Base-by-base conservation (phyloP, 495 filamentous ascomycete genomes). In the Neurospora sp. region DNA sequence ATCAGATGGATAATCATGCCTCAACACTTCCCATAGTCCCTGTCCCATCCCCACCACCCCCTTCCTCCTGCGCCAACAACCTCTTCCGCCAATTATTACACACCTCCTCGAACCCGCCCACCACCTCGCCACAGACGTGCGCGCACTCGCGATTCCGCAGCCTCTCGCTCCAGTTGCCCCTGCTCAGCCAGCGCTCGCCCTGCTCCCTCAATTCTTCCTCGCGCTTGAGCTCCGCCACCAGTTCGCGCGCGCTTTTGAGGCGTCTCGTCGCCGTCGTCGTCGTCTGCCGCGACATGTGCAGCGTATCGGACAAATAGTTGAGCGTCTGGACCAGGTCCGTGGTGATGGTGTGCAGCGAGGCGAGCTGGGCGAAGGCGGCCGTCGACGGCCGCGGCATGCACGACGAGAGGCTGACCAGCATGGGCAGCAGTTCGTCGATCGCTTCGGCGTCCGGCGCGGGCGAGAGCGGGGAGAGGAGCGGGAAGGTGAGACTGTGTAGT, bases 261-360 rank as follows among this genome's bases (percentile, higher is more conserved):
- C 92, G 84, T 39, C 96, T 86, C 5, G 91, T 89, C 12, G 96
- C 96, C 0, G 90, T 90, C 2, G 89, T 90, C 2, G 92, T 94
- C 0, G 92, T 90, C 79, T 99, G 96, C 4, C 93, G 89, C n/a
- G 89, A 91, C 90, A 98, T 97, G 81, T 98, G 94, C 27, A 98
- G 86, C 0, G 92, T 94, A 79, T 99, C 96, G n/a, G 92, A 91
- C 8, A 99, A 86, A 76, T 92, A 89, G 73, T 92, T 92, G 62
- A 99, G 90, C 3, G 93, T 91, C 71, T 90, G 86, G 39, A 93
- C 89, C 18, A 98, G 87, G 54, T 96, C 93, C 35, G 90, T 82
- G 0, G 94, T 97, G 39, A 90, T 84, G n/a, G 85, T 78, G 77
- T 90, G 89, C 11, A 94, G 83, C 41, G 85, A 85, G 40, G 85